Base-by-base conservation (phyloP, 2,329 filamentous ascomycete genomes). In the Juglanconis sp. region DNA sequence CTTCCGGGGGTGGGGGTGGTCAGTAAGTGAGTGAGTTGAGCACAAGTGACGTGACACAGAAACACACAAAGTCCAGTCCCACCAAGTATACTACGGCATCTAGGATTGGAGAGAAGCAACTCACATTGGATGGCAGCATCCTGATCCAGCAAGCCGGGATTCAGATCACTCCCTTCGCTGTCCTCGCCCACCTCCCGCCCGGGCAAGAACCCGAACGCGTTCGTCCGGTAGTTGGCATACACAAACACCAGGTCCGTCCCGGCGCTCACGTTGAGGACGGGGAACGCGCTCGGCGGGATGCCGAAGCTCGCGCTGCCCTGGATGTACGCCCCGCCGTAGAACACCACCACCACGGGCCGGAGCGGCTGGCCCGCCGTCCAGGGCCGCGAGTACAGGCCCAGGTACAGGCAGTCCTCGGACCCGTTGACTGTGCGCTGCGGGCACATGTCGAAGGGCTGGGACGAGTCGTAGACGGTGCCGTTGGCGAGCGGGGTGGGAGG, bases 271-370 rank as follows among this genome's bases (percentile, higher is more conserved):
- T 87, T 85, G 3, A 88, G 73, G 4, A 86, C 75, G 0, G 84
- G 85, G 65, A 82, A 87, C 1, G 77, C 81, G 0, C 78, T 72
- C 2, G 85, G 84, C 4, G 84, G 84, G 7, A 87, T 74, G 6
- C 68, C 70, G 66, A 87, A 84, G 42, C 73, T 78, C 0, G 81
- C 85, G 35, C 76, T 77, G 7, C 85, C 86, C 67, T 83, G 73
- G 54, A 87, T 82, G 71, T 84, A 88, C 2, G 77, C 86, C 11
- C 85, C 85, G 56, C 85, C 85, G 67, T 84, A 86, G 67, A 85
- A 87, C 3, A 79, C 79, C 3, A 87, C 78, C 0, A 88, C 76
- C 0, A 88, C 84, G 0, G 85, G 85, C 3, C 81, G 75, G 3
- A 79, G 75, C 1, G 79, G 70, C n/a, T 75, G 67, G 1, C 68